phyloP scores from a whole-genome alignment of 208 protist species.

The Leishmania martiniquensis region DNA sequence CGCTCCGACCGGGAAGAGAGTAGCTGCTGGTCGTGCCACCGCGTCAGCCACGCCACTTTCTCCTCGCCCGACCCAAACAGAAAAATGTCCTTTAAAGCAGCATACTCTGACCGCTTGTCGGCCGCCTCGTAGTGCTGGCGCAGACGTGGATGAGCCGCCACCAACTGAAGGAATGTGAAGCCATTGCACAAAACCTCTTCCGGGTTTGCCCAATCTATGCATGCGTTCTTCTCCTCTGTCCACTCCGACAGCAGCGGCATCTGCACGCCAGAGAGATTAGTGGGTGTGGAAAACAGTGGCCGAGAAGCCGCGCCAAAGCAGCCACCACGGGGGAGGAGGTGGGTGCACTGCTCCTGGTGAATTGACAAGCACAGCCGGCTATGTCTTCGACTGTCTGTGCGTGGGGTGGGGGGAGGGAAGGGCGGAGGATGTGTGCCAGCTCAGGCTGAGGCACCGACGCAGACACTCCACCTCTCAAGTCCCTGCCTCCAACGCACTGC shows the following conservation, averaged over 20 bases:
- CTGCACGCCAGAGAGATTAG: background rate
- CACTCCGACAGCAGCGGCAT: conserved; percentile 53
- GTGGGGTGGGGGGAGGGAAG: too few relatives aligned
- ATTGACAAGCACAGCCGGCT: too few relatives aligned
- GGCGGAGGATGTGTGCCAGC: background rate
- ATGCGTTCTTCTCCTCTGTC: conserved; percentile 77
- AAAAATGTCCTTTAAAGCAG: conserved; percentile 30
- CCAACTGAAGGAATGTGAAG: conserved; percentile 80
- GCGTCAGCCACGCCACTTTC: conserved; percentile 32
- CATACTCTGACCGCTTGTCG: conserved; percentile 21
- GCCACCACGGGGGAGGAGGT: too few relatives aligned
- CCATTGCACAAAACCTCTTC: conserved; percentile 69
- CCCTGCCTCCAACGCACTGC: background rate
- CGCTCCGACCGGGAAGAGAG: conserved; percentile 46
- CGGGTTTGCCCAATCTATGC: conserved; percentile 73
- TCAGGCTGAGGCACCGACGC: background rate
- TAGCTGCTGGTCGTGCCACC: conserved; percentile 47
- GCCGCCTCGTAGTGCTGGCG: conserved; percentile 31
- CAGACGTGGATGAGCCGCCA: conserved; percentile 60
- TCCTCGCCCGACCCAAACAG: conserved; percentile 26
- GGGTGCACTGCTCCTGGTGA: background rate
- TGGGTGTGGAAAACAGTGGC: too few relatives aligned
- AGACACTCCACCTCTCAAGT: background rate
- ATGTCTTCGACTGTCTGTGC: too few relatives aligned
- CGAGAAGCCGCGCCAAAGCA: background rate